A percentile compares a stretch with the other conserved stretches of the same genome.
These are phyloP conservation scores for Dipodascus albidus DNA, from an alignment of 805 yeast genomes.

Conservation along the genomic window DNA sequence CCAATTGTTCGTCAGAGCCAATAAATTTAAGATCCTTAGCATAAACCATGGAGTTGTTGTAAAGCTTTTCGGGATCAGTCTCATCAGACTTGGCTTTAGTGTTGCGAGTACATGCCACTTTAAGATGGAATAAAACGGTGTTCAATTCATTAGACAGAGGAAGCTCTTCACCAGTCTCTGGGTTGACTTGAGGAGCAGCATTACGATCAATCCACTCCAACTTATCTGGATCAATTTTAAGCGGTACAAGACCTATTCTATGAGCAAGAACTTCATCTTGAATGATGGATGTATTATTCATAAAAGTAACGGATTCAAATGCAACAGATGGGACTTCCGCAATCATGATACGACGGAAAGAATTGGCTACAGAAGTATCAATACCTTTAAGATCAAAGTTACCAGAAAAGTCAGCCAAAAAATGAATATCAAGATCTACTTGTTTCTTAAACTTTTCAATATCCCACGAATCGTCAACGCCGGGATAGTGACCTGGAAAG, in stretches of 20 bases:
- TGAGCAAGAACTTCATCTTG: conserved; percentile 97
- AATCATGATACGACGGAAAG: conserved; percentile 93
- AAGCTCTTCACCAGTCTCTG: conserved; percentile 12
- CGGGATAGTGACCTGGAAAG: conserved; percentile 74
- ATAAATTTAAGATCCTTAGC: conserved; percentile 83
- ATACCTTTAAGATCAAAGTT: conserved; percentile 79
- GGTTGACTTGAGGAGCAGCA: conserved; percentile 10
- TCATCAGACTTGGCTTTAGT: conserved; percentile 70
- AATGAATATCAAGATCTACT: conserved; percentile 52
- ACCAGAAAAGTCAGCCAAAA: conserved; percentile 48
- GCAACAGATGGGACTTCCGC: conserved; percentile 96
- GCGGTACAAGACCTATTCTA: conserved; percentile 85
- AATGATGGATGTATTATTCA: conserved; percentile 91
- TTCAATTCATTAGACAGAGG: conserved; percentile 64
- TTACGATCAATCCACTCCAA: conserved; percentile 55
- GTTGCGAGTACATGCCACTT: conserved; percentile 74
- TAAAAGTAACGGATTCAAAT: conserved; percentile 79
- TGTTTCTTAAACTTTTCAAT: conserved; percentile 63
- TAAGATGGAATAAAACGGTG: conserved; percentile 73
- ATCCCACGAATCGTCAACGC: conserved; percentile 68
- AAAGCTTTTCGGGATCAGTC: conserved; percentile 73
- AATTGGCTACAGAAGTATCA: conserved; percentile 91
- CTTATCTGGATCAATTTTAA: conserved; percentile 82
- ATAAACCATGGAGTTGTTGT: conserved; percentile 76
- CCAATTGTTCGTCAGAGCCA: conserved; percentile 75